Percentiles rank a stretch among this genome's conserved stretches.
Conservation (phyloP, 441 rosid genomes). For the Gossypium schwendimanii region DNA sequence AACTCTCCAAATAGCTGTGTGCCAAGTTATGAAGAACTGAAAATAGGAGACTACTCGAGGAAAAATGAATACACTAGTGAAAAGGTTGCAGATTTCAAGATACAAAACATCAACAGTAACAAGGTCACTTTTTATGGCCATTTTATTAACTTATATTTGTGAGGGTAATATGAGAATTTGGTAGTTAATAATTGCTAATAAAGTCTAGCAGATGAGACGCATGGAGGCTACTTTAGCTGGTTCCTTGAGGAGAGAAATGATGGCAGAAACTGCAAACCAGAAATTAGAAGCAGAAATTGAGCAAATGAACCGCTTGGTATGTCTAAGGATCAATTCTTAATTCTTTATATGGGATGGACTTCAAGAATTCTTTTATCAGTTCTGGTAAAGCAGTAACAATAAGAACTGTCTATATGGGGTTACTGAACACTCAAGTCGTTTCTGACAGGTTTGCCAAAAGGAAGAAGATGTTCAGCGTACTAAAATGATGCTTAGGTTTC, state of each 20-base stretch:
- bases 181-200: slow-evolving; percentile 13
- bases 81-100: slow-evolving; percentile 25
- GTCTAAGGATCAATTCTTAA: slow-evolving; percentile 17
- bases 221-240: slow-evolving; percentile 44
- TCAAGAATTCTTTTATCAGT: background rate
- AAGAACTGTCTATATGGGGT: slow-evolving; percentile 3
- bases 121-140: slow-evolving; percentile 39
- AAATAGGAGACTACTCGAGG: slow-evolving; percentile 18
- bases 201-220: slow-evolving; percentile 32
- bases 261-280: slow-evolving; percentile 42
- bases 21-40: slow-evolving; percentile 37
- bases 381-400: slow-evolving; percentile 1
- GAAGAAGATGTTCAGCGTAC: slow-evolving; percentile 59
- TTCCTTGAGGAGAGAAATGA: slow-evolving; percentile 63
- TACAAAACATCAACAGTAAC: slow-evolving; percentile 25
- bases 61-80: slow-evolving; percentile 26
- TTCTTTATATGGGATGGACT: slow-evolving; percentile 13
- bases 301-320: slow-evolving; percentile 47
- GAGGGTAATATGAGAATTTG: slow-evolving; percentile 9
- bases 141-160: slow-evolving; percentile 8
- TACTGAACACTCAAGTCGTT: slow-evolving; percentile 21
- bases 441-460: slow-evolving; percentile 48
- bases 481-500: slow-evolving; percentile 48
- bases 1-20: slow-evolving; percentile 29
- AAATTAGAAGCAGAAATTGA: slow-evolving; percentile 59